These are phyloP conservation scores for Aschersonia sp. DNA, from an alignment of 2,329 filamentous ascomycete genomes.

Conservation along the genomic window DNA sequence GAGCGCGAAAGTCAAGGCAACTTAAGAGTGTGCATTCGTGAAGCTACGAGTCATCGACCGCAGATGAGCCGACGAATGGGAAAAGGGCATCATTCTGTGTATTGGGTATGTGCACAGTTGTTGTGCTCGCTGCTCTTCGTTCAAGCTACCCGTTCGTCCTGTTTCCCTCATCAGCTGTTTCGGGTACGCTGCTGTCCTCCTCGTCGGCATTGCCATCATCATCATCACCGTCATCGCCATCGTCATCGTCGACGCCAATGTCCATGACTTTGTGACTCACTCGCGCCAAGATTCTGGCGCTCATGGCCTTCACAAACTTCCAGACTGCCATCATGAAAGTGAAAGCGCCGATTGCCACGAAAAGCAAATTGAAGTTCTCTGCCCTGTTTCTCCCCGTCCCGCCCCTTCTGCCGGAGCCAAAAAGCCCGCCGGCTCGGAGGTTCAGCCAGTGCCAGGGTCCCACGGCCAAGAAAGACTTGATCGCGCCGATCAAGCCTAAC, in stretches of 20 bases:
- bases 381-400: constrained; percentile 63
- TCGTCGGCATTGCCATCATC: constrained; percentile 5
- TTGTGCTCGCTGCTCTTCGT: background rate
- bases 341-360: constrained; percentile 65
- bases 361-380: constrained; percentile 63
- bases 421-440: constrained; percentile 45
- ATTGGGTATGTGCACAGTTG: too few relatives aligned
- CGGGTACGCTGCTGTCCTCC: background rate
- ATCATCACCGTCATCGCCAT: constrained; percentile 22
- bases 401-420: constrained; percentile 35
- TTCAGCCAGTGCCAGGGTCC: constrained; percentile 68
- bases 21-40: constrained; percentile 78
- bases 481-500: constrained; percentile 69
- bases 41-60: background rate
- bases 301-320: constrained; percentile 65
- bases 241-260: constrained; percentile 47
- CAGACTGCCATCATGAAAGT: constrained; percentile 77
- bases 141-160: constrained; percentile 1
- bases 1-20: constrained; percentile 62
- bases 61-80: background rate
- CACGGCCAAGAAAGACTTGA: constrained; percentile 64
- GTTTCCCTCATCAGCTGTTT: background rate
- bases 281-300: constrained; percentile 55
- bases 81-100: too few relatives aligned
- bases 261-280: constrained; percentile 73